Conservation (phyloP, 495 filamentous ascomycete species). For the Daldinia decipiens region DNA sequence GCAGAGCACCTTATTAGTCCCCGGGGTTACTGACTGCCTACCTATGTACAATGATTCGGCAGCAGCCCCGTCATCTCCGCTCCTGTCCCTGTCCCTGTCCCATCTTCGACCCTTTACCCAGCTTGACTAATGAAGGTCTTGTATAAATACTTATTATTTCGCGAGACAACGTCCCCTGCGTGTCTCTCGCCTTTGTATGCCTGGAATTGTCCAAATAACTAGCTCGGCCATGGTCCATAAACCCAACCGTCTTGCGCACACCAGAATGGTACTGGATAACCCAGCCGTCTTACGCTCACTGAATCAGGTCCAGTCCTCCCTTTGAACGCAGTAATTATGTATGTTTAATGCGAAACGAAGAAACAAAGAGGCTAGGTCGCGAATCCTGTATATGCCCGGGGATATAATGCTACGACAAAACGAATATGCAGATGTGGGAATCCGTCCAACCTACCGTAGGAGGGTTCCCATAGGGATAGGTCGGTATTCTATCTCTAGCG, state of each 20-base stretch:
- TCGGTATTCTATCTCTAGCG: slow-evolving; percentile 18
- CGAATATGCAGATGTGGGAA: slow-evolving; percentile 38
- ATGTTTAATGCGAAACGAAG: slow-evolving; percentile 35
- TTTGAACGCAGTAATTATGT: slow-evolving; percentile 31
- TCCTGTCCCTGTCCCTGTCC: neutral
- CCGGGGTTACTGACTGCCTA: slow-evolving; percentile 27
- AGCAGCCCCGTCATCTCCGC: slow-evolving; percentile 29
- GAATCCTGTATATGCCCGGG: slow-evolving; percentile 35
- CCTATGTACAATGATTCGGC: slow-evolving; percentile 35
- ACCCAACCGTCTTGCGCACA: slow-evolving; percentile 23
- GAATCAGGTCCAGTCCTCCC: slow-evolving; percentile 9
- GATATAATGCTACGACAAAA: slow-evolving; percentile 34
- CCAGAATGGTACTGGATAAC: slow-evolving; percentile 30
- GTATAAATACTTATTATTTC: slow-evolving; percentile 32
- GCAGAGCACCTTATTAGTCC: slow-evolving; percentile 28
- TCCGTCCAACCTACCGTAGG: slow-evolving; percentile 10
- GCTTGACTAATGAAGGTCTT: slow-evolving; percentile 16
- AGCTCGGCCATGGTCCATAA: slow-evolving; percentile 13
- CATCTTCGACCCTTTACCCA: slow-evolving; percentile 5
- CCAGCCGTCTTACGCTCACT: slow-evolving; percentile 24
- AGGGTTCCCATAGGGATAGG: neutral
- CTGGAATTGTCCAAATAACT: slow-evolving; percentile 11
- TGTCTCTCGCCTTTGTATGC: slow-evolving; percentile 17
- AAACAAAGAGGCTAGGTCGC: slow-evolving; percentile 21
- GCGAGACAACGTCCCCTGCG: slow-evolving; percentile 21